Evolutionary conservation across 1,139 yeast genomes (phyloP), one percentile per base, ranked within the genome.

Genomic region (Zygosaccharomyces pseudobailii): DNA sequence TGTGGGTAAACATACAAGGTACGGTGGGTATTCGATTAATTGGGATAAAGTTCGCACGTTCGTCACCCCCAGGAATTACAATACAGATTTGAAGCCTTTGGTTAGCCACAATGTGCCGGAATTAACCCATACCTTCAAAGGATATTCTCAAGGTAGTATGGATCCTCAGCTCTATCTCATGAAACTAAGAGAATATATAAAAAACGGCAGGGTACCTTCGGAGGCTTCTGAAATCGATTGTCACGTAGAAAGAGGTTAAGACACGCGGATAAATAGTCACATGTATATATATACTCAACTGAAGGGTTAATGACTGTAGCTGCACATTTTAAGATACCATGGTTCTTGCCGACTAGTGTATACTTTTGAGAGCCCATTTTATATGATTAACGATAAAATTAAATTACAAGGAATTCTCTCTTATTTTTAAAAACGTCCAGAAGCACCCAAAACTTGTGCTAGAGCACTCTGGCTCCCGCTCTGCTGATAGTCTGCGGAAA

Each of bases 1-100:
- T 68, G 80, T 88, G 53, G 99, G 99, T 63, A 76, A 74, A 49
- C 80, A 85, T 64, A 84, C 94, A 48, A 73, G 75, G 32, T 75
- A 75, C 54, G 97, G 96, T 46, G 78, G 79, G 32, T 94, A 87
- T 67, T 73, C 79, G 13, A 78, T 92, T 55, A 78, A 87, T 70
- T 92, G 95, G 88, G 69, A 71, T 36, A 88, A 84, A 63, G 98
- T 90, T 27, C 78, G 97, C 61, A 89, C 97, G 0, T 92, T 84
- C 67, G 95, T 87, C 3, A 89, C 82, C 7, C 99, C 99, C 3
- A 70, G 74, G 2, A 73, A 72, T 31, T 70, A 48, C 62, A 74
- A 60, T 55, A 55, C 55, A 48, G 74, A 74, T 47, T 73, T 90
- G 56, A 84, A 79, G 61, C 89, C 97, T 3, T 75, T 88, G 51